Base-by-base conservation (phyloP, 1,139 yeast genomes). In the Petasospora fabianii region DNA sequence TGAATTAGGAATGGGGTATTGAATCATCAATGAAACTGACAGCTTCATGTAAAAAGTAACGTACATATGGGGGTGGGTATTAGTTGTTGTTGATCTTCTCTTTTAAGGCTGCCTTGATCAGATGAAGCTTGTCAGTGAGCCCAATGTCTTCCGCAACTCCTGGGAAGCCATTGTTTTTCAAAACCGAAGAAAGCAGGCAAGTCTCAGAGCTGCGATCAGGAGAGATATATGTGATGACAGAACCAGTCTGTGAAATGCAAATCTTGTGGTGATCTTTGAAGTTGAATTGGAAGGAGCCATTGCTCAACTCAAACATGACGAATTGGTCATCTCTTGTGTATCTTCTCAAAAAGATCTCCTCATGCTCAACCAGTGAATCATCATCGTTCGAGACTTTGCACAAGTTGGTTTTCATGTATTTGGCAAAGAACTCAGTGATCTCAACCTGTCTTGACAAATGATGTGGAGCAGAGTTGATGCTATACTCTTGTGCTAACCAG, bases 251-350 rank as follows among this genome's bases (percentile, higher is more conserved):
- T 33, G 92, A 82, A 31, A 90, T 62, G 48, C 95, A 81, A 43
- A 90, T 67, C 64, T 92, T 92, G 64, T 84, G 90, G 58, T 92
- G 98, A 64, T 92, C 98, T 58, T 84, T 84, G 64, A 92, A 92
- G 64, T 92, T 92, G 66, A 88, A 88, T 62, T 92, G 98, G 64
- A 84, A 79, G 34, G 87, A 82, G 16, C 96, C 97, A 59, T 88
- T 87, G 57, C 95, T 86, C 69, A 92, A 68, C 61, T 87, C 95
- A 66, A 94, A 92, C 95, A 90, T 84, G 42, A 88, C 87, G 60
- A 76, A 86, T 45, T 80, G 81, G 39, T 80, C 73, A 42, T 83
- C 80, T 61, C 96, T 76, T 36, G 88, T 77, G 60, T 84, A 86
- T 57, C 95, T 75, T 66, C 94, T 79, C 53, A 88, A 71, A 58